These are phyloP conservation scores for Lentinula guzmanii DNA, from an alignment of 768 basidiomycete species.

Conservation along the genomic window DNA sequence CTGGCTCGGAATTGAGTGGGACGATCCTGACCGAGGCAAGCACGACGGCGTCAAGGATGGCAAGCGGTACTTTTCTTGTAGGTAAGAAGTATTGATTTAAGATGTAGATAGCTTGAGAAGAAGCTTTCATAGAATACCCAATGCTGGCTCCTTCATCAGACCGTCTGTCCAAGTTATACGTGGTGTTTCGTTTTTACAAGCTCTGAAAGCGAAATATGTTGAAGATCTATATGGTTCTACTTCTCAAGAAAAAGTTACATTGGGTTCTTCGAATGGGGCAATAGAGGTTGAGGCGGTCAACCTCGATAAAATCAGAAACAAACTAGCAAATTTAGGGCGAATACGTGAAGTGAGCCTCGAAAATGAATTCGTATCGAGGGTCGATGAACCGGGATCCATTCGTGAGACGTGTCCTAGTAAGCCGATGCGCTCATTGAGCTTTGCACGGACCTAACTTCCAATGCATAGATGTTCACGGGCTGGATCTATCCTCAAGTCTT, in stretches of 20 bases:
- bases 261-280: conserved; percentile 78
- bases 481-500: conserved; percentile 78
- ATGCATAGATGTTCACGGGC: conserved; percentile 58
- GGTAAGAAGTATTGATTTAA: conserved; percentile 36
- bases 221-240: conserved; percentile 49
- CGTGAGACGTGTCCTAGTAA: conserved; percentile 61
- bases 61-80: conserved; percentile 70
- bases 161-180: conserved; percentile 50
- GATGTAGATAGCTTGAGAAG: background rate
- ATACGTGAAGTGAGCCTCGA: conserved; percentile 82
- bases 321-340: conserved; percentile 57
- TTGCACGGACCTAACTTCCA: conserved; percentile 6
- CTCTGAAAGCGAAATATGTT: conserved; percentile 74
- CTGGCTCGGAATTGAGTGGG: conserved; percentile 99
- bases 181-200: conserved; percentile 69
- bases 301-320: conserved; percentile 70
- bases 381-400: conserved; percentile 48
- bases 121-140: conserved; percentile 37
- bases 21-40: conserved; percentile 77
- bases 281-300: conserved; percentile 86
- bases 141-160: conserved; percentile 78
- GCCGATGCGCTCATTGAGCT: conserved; percentile 19
- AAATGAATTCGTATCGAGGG: conserved; percentile 48
- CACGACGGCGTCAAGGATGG: conserved; percentile 82
- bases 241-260: conserved; percentile 54